Base-by-base conservation (phyloP, 2,329 filamentous ascomycete species). In the Neonectria hederae region DNA sequence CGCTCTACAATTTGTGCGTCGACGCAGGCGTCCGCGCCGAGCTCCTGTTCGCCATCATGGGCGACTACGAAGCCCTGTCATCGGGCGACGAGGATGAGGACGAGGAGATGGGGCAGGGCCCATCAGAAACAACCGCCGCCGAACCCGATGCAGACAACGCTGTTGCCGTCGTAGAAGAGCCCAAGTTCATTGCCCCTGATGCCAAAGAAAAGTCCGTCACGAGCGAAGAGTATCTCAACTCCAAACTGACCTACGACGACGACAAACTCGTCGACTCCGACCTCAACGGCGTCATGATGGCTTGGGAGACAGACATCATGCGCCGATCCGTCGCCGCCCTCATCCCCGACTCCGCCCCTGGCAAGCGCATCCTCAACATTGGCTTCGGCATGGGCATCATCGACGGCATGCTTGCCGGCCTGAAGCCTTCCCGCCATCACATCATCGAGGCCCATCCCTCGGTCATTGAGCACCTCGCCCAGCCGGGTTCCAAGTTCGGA, bases 371-470 rank as follows among this genome's bases (percentile, higher is more conserved):
- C 40, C 87, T 97, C 65, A 97, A 97, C 75, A 89, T 97, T 62
- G 94, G 94, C 6, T 94, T 97, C 72, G 94, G 93, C 6, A 96
- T 97, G 92, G 93, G 93, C 46, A 97, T 97, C 63, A 86, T 97
- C 58, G 93, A 97, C 76, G 83, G 83, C 54, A 89, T 94, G 78
- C 92, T 97, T 70, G 87, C 91, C 64, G 86, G 84, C 11, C 89
- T 90, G 19, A 81, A 83, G 19, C 93, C 93, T 0, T 80, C 87
- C 0, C 82, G 84, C 8, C 93, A 97, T 76, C 93, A 97, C 78
- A 93, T 97, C 73, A 86, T 97, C 74, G 93, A 97, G 79, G 93
- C 93, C 1, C 93, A 97, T 74, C 89, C 92, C 0, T 88, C 88
- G 56, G 92, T 97, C 2, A 83, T 96, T 30, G 83, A 85, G 21